Conservation (phyloP, 73 alveolate species). For the Tetrahymena elliotti region DNA sequence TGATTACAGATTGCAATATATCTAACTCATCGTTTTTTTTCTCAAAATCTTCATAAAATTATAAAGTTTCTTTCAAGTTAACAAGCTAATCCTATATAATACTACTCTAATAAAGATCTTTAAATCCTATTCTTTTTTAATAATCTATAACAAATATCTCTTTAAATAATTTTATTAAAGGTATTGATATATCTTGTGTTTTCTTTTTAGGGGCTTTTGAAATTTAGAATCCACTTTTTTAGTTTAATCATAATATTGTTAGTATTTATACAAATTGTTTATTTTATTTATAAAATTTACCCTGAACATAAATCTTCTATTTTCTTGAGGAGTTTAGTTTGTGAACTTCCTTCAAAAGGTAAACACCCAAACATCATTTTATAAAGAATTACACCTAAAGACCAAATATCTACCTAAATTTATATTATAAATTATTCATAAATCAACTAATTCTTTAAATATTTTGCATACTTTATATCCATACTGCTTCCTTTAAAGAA, state of each 20-base stretch:
- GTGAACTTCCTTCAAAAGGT: constrained; percentile 43
- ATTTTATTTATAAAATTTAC: not conserved
- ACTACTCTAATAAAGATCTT: not conserved
- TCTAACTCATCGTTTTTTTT: not conserved
- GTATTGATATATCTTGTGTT: not conserved
- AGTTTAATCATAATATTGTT: not conserved
- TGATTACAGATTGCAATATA: not conserved
- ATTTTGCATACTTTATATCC: not conserved
- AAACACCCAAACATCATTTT: constrained; percentile 24
- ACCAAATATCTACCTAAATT: constrained; percentile 46
- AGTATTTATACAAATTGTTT: not conserved
- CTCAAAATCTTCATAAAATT: not conserved
- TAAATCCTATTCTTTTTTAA: not conserved
- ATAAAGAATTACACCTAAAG: constrained; percentile 41
- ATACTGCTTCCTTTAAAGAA: not conserved
- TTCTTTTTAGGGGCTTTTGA: not conserved
- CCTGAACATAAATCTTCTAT: not conserved
- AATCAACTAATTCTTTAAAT: not conserved
- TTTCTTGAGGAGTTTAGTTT: not conserved
- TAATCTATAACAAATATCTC: not conserved
- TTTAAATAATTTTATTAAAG: not conserved
- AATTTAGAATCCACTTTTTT: not conserved
- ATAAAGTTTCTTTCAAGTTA: not conserved
- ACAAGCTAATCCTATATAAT: not conserved
- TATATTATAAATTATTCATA: not conserved